Base-by-base conservation (phyloP, 192 early-diverging fungal genomes). In the Podila minutissima region DNA sequence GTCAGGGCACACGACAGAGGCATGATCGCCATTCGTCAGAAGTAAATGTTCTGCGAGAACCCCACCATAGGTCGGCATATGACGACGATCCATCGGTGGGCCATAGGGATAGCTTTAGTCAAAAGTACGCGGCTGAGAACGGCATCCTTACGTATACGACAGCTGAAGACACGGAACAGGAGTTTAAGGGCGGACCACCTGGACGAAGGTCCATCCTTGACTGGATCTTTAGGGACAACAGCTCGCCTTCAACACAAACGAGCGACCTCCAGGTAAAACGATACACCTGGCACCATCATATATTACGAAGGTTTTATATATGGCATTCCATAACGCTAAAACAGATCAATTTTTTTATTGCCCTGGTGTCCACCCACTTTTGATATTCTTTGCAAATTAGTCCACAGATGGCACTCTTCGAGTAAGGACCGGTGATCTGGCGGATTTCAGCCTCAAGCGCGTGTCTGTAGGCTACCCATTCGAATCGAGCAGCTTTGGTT, bases 41-140 rank as follows among this genome's bases (percentile, higher is more conserved):
- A 10, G 33, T 32, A 3, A 13, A 61, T 12, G 31, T 50, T 10
- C 15, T 41, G 29, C 33, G 53, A 8, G 67, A 69, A 5, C 53
- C 58, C 24, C 57, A 49, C 37, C 61, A 60, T 28, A 58, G 67
- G 9, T 60, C 67, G 6, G 46, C 57, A n/a, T 60, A 69, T 60
- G 67, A 69, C 26, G 67, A 69, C 20, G 58, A 69, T 48, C 67
- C 67, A 29, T 69, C 67, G 5, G 67, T 69, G 20, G 67, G 67
- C 35, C 67, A 69, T 38, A 37, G 50, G 20, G 67, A 69, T 29
- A 69, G 67, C 20, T 69, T 60, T 50, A 69, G 67, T 11, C 57
- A 69, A 38, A 69, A 69, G 19, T 69, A 69, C 32, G 67, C 48
- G 26, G 67, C 67, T 3, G 58, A 69, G 28, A 49, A 69, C 41